phyloP scores from a whole-genome alignment of 495 filamentous ascomycete species.

The Aspergillus indologenus region DNA sequence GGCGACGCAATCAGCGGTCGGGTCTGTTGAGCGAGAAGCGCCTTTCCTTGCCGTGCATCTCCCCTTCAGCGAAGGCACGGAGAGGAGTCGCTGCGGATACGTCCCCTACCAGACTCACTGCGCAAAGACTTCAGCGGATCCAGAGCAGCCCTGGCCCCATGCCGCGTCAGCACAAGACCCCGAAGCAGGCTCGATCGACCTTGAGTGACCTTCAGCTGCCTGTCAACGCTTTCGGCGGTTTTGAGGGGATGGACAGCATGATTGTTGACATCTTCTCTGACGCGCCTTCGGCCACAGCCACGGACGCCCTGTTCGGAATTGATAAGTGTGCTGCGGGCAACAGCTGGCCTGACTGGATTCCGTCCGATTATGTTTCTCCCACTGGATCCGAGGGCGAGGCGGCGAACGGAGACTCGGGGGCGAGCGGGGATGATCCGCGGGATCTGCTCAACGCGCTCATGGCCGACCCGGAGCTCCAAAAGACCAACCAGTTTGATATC shows the following conservation, averaged over 20 bases:
- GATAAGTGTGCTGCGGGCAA: conserved; percentile 22
- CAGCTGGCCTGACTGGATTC: conserved; percentile 42
- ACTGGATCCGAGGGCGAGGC: conserved; percentile 26
- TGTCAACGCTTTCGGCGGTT: conserved; percentile 26
- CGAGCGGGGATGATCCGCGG: conserved; percentile 25
- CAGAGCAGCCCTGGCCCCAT: conserved; percentile 24
- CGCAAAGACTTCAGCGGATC: conserved; percentile 38
- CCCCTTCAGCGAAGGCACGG: conserved; percentile 30
- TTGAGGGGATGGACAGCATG: conserved; percentile 37
- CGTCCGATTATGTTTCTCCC: conserved; percentile 37
- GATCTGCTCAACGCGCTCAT: conserved; percentile 42
- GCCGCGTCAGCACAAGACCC: conserved; percentile 25
- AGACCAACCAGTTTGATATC: conserved; percentile 30
- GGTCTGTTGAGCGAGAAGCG: conserved; percentile 51
- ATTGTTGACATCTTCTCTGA: conserved; percentile 43
- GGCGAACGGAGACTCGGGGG: conserved; percentile 2
- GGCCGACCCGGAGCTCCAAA: conserved; percentile 35
- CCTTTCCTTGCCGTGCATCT: conserved; percentile 34
- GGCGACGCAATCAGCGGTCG: conserved; percentile 38
- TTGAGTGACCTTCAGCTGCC: conserved; percentile 21
- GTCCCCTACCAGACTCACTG: conserved; percentile 35
- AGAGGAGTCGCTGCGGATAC: conserved; percentile 24
- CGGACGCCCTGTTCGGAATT: conserved; percentile 26
- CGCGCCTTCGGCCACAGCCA: conserved; percentile 18
- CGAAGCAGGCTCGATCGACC: conserved; percentile 24